These are phyloP conservation scores for Globisporangium cederbergense DNA, from an alignment of 352 stramenopile species.

Conservation along the genomic window DNA sequence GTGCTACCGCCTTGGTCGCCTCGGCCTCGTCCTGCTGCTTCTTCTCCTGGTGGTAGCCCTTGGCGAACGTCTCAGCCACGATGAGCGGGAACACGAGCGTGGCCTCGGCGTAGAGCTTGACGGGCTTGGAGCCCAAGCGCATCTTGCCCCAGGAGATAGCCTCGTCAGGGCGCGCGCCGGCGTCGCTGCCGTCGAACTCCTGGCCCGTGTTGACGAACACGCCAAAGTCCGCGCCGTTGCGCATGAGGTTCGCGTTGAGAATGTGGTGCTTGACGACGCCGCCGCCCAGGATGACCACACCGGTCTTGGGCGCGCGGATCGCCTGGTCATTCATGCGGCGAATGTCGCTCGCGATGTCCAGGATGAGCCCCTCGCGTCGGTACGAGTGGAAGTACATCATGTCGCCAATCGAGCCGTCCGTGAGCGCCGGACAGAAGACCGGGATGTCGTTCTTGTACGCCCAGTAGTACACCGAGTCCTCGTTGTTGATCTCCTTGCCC, in stretches of 20 bases:
- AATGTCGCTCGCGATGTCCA: slow-evolving; percentile 98
- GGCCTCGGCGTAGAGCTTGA: slow-evolving; percentile 97
- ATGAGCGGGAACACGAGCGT: slow-evolving; percentile 99
- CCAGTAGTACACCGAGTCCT: slow-evolving; percentile 99
- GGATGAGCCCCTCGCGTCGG: slow-evolving; percentile 95
- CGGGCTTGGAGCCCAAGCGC: slow-evolving; percentile 90
- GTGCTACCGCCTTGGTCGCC: neutral
- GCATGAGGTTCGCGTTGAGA: slow-evolving; percentile 99
- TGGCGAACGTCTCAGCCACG: slow-evolving; percentile 99
- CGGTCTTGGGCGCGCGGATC: slow-evolving; percentile 92
- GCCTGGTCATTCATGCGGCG: slow-evolving; percentile 97
- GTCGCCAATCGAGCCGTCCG: slow-evolving; percentile 98
- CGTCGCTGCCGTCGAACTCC: slow-evolving; percentile 98
- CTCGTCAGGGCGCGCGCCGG: slow-evolving; percentile 96
- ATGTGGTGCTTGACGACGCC: slow-evolving; percentile 99
- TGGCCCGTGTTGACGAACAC: slow-evolving; percentile 99
- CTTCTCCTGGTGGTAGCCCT: slow-evolving; percentile 78
- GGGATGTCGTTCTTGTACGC: slow-evolving; percentile 99
- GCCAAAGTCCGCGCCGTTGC: slow-evolving; percentile 98
- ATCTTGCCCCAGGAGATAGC: slow-evolving; percentile 99
- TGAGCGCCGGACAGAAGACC: slow-evolving; percentile 99
- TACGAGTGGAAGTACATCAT: slow-evolving; percentile 99
- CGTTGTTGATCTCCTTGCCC: slow-evolving; percentile 98
- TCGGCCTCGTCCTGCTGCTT: slow-evolving; percentile 22
- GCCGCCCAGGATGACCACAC: slow-evolving; percentile 98